phyloP scores from a whole-genome alignment of 2,329 filamentous ascomycete genomes.

The Hypomyces perniciosus region DNA sequence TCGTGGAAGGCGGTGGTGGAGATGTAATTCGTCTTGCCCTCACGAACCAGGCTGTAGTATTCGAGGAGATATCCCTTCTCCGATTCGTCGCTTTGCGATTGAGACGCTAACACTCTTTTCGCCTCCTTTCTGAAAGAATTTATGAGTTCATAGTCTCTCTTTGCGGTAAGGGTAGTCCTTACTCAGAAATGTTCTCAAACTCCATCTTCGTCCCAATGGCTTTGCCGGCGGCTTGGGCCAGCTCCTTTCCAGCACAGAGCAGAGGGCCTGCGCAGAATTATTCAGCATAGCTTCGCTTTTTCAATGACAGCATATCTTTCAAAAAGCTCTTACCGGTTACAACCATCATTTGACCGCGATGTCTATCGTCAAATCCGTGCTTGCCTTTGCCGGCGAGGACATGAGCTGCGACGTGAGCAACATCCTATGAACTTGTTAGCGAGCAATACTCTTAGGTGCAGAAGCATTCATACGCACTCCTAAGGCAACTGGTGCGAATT shows the following conservation, averaged over 20 bases:
- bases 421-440: slow-evolving; percentile 28
- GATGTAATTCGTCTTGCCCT: slow-evolving; percentile 50
- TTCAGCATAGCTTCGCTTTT: no score
- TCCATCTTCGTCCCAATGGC: slow-evolving; percentile 32
- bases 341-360: slow-evolving; percentile 47
- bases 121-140: slow-evolving; percentile 9
- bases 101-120: slow-evolving; percentile 10
- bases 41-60: slow-evolving; percentile 46
- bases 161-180: background rate
- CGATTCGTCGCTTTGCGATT: slow-evolving; percentile 23
- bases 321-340: no score
- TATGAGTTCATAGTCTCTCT: background rate
- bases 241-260: slow-evolving; percentile 40
- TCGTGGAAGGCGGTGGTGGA: slow-evolving; percentile 44
- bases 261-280: slow-evolving; percentile 33
- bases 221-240: slow-evolving; percentile 40
- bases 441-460: background rate
- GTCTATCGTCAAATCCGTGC: slow-evolving; percentile 43
- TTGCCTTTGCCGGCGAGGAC: slow-evolving; percentile 42
- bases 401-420: slow-evolving; percentile 42
- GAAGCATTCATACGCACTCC: slow-evolving; percentile 27
- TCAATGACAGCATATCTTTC: no score
- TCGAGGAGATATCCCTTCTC: slow-evolving; percentile 45
- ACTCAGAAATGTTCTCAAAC: slow-evolving; percentile 21
- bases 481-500: slow-evolving; percentile 44